These are phyloP conservation scores for Lizonia empirigonia DNA, from an alignment of 2,329 filamentous ascomycete species.

Conservation along the genomic window DNA sequence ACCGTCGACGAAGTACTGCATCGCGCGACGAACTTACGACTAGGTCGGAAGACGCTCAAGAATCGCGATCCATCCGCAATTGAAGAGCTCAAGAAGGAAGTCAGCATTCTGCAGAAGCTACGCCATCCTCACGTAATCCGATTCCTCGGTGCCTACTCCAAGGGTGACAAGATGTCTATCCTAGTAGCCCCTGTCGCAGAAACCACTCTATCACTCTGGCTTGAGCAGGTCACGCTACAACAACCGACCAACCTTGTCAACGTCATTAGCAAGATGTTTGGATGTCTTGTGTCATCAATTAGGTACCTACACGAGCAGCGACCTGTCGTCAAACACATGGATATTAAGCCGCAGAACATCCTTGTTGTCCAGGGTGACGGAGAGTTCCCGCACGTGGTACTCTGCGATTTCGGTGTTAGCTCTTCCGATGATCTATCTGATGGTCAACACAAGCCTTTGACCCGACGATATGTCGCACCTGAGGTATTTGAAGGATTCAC, in stretches of 20 bases:
- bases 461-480: conserved; percentile 45
- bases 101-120: conserved; percentile 45
- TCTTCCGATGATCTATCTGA: conserved; percentile 30
- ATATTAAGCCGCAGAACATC: conserved; percentile 49
- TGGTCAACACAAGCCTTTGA: conserved; percentile 32
- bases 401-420: conserved; percentile 48
- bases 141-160: conserved; percentile 45
- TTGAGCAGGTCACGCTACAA: conserved; percentile 29
- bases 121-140: conserved; percentile 49
- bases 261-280: conserved; percentile 43
- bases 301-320: conserved; percentile 47
- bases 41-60: conserved; percentile 48
- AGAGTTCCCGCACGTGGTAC: conserved; percentile 42
- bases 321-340: conserved; percentile 45
- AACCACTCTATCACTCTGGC: conserved; percentile 44
- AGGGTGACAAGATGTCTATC: conserved; percentile 46
- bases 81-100: conserved; percentile 45
- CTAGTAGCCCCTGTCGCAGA: conserved; percentile 47
- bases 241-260: conserved; percentile 31
- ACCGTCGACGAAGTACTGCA: conserved; percentile 48
- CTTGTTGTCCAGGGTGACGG: conserved; percentile 40
- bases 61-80: conserved; percentile 41
- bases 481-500: conserved; percentile 39
- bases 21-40: conserved; percentile 40
- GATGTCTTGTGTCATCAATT: conserved; percentile 44